Conservation (phyloP, 495 filamentous ascomycete genomes). For the Cudoniella acicularis region DNA sequence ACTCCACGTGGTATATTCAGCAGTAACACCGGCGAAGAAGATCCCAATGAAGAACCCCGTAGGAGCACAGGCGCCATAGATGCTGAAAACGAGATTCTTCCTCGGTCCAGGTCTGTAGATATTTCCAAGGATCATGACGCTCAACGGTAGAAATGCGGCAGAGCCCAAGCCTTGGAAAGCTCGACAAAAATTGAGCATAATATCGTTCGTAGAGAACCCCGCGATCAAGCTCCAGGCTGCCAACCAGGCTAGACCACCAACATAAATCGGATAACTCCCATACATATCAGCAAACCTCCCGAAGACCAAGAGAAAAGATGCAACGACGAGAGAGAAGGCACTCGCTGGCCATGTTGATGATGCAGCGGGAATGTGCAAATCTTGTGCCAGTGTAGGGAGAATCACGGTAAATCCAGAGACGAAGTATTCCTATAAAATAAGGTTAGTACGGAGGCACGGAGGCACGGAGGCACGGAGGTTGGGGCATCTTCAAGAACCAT, state of each 20-base stretch:
- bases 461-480: constrained; percentile 3
- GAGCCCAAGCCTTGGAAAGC: constrained; percentile 78
- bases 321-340: constrained; percentile 71
- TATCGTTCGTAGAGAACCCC: constrained; percentile 65
- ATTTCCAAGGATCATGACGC: constrained; percentile 75
- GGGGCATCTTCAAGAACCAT: constrained; percentile 28
- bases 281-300: constrained; percentile 74
- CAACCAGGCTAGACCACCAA: constrained; percentile 67
- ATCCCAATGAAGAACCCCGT: constrained; percentile 79
- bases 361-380: constrained; percentile 60
- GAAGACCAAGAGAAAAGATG: constrained; percentile 71
- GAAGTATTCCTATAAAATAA: constrained; percentile 68
- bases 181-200: constrained; percentile 72
- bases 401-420: constrained; percentile 85
- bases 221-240: constrained; percentile 66
- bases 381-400: constrained; percentile 59
- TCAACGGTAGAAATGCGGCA: constrained; percentile 72
- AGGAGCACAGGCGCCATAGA: constrained; percentile 75
- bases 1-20: constrained; percentile 61
- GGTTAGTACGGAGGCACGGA: too few species aligned
- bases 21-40: constrained; percentile 70
- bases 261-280: constrained; percentile 71
- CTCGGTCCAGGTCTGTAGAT: constrained; percentile 79
- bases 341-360: constrained; percentile 76
- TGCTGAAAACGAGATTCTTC: constrained; percentile 79